Conservation (phyloP, 129 eudicot genomes). For the Escallonia herrerae region DNA sequence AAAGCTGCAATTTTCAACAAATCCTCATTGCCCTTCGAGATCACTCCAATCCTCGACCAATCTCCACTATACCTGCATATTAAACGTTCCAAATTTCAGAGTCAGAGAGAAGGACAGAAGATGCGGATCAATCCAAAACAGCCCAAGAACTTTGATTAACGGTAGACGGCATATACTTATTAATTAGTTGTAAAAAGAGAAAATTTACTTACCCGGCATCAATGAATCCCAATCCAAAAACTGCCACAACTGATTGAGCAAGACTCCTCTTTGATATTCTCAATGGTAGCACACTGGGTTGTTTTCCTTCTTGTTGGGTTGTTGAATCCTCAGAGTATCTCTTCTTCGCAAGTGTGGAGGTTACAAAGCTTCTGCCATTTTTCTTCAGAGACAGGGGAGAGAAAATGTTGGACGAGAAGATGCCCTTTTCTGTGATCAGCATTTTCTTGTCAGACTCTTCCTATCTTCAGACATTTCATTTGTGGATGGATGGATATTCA, state of each 20-base stretch:
- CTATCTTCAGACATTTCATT: not conserved
- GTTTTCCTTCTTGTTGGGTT: not conserved
- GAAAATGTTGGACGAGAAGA: conserved; percentile 14
- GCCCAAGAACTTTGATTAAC: not conserved
- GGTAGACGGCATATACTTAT: not conserved
- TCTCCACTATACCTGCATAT: conserved; percentile 80
- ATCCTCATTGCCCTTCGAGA: conserved; percentile 65
- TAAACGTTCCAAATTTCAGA: not conserved
- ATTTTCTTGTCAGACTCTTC: conserved; percentile 22
- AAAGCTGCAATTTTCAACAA: conserved; percentile 59
- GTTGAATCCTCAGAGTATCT: conserved; percentile 30
- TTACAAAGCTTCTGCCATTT: conserved; percentile 13
- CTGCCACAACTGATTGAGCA: conserved; percentile 55
- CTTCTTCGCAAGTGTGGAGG: conserved; percentile 33
- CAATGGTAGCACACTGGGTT: conserved; percentile 17
- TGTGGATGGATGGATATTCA: not conserved
- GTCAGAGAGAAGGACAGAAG: not conserved
- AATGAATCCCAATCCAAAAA: conserved; percentile 73
- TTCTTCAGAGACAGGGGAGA: conserved; percentile 17
- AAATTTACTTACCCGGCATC: conserved; percentile 70
- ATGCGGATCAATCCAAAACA: not conserved
- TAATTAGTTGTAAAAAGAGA: not conserved
- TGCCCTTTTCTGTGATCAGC: conserved; percentile 40
- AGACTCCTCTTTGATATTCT: conserved; percentile 22
- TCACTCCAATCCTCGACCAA: conserved; percentile 91